Evolutionary conservation across 208 protist species (phyloP), one percentile per base, ranked within the genome.

Genomic region (Acanthamoeba castellanii): DNA sequence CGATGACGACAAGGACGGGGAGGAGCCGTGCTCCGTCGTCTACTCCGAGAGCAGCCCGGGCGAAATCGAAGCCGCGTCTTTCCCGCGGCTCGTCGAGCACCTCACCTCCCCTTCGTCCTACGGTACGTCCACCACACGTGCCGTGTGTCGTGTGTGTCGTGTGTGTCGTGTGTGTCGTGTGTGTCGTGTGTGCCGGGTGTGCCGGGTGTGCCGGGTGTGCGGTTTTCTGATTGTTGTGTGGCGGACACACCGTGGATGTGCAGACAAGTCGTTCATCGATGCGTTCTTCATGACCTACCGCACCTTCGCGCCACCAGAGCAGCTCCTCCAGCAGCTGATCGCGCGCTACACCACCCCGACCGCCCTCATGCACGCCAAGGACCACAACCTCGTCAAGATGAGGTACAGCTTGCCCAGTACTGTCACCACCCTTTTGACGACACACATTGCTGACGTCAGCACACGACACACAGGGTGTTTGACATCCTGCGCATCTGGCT

Each of bases 211-310:
- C n/a, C n/a, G n/a, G n/a, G 50, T 55, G 50, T 55, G 50, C 14
- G 50, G 50, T 55, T 55, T 9, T 57, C 9, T 87, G 22, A 42
- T 76, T 76, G 68, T 55, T 14, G 14, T 47, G 20, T 70, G 45
- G 13, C 85, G 5, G 4, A n/a, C 34, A 27, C 25, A 3, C 18
- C 85, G 11, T 8, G 32, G 8, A 7, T 16, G 74, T 61, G 55
- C 64, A 92, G 87, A 92, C 64, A 92, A 92, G 61, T 50, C 34
- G 25, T 74, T 92, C 87, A 66, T 92, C 32, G 87, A 92, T 18
- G 61, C 87, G 20, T 92, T 92, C 61, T 76, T 92, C 61, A 76
- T 92, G 59, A 92, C 87, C 61, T 92, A 74, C 59, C 52, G 61
- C 25, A 92, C 87, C 2, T 92, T 92, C 57, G 16, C n/a, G 22